Evolutionary conservation across 75 land plant genomes (phyloP), one percentile per base, ranked within the genome.

Genomic region (Azolla pinnata): DNA sequence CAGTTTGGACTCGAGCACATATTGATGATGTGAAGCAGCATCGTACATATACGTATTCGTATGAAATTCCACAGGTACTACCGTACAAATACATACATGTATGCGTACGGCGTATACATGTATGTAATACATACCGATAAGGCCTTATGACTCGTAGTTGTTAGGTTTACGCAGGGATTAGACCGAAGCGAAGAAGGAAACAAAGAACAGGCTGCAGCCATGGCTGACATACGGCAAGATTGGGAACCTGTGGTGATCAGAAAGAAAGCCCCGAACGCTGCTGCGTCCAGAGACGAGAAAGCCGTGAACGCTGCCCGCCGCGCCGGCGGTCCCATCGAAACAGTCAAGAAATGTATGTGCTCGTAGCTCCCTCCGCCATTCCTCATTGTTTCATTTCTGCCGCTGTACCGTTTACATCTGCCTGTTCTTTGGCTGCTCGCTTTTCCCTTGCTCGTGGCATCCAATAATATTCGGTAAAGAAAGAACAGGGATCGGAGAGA

Each of bases 191-290:
- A 7, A 38, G 42, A 38, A 38, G 42, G 14, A 38, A 38, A 7
- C 42, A 38, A 38, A 7, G 14, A 14, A 38, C 12, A 14, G 14
- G 42, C 42, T 8, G 42, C 14, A 38, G 42, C 7, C 42, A 38
- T 38, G 42, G 7, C 42, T 7, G 42, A 8, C 42, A 38, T 38
- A 8, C 42, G 14, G 51, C 97, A 90, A 73, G 97, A 90, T 63
- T 90, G 97, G 96, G 97, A 90, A 58, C 95, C 97, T 1, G 83
- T 90, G 21, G 88, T 88, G 28, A 71, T 90, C 70, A 65, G 88
- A 51, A 90, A 90, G 77, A 90, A 90, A 75, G 74, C 95, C 2
- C 93, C 84, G 18, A 84, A 47, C 67, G 62, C 88, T 56, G 95
- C 84, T 46, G 88, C 88, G 42, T 79, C 76, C 72, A 80, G 81